Conservation (phyloP, 306 rosid genomes). For the Vachellia pachyceras region DNA sequence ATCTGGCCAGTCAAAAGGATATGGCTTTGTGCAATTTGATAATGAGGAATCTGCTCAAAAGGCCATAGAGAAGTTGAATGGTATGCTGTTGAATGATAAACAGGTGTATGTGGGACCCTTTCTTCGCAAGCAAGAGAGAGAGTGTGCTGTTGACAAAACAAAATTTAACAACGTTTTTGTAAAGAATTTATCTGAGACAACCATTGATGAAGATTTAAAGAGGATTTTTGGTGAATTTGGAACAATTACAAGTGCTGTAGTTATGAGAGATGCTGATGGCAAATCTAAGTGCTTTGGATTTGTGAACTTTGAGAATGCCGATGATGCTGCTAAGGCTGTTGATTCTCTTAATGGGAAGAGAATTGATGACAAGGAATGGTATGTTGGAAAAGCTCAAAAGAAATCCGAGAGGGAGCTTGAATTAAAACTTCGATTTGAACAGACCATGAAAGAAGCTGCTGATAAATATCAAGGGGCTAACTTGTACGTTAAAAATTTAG, state of each 20-base stretch:
- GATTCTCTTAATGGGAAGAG: conserved; percentile 81
- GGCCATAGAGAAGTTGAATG: conserved; percentile 90
- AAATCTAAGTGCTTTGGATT: conserved; percentile 97
- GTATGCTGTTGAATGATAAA: conserved; percentile 95
- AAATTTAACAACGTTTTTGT: conserved; percentile 89
- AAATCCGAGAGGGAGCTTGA: conserved; percentile 92
- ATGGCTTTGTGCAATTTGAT: conserved; percentile 97
- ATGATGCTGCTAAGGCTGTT: conserved; percentile 84
- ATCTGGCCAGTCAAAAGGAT: conserved; percentile 92
- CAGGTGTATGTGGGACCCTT: conserved; percentile 98
- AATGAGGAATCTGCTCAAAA: conserved; percentile 87
- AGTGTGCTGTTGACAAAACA: conserved; percentile 54
- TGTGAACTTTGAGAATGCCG: conserved; percentile 87
- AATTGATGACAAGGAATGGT: conserved; percentile 86
- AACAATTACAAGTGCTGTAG: conserved; percentile 76
- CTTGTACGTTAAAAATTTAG: conserved; percentile 83
- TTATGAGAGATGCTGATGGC: conserved; percentile 96
- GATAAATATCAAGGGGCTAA: conserved; percentile 94
- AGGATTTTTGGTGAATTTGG: conserved; percentile 80
- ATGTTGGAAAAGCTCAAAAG: conserved; percentile 94
- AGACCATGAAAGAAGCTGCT: conserved; percentile 89
- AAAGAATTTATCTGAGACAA: conserved; percentile 80
- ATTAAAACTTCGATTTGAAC: conserved; percentile 76
- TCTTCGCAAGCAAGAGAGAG: conserved; percentile 98
- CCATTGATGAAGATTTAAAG: conserved; percentile 83